Evolutionary conservation across 306 rosid genomes (phyloP), one percentile per base, ranked within the genome.

Genomic region (Urtica urens): DNA sequence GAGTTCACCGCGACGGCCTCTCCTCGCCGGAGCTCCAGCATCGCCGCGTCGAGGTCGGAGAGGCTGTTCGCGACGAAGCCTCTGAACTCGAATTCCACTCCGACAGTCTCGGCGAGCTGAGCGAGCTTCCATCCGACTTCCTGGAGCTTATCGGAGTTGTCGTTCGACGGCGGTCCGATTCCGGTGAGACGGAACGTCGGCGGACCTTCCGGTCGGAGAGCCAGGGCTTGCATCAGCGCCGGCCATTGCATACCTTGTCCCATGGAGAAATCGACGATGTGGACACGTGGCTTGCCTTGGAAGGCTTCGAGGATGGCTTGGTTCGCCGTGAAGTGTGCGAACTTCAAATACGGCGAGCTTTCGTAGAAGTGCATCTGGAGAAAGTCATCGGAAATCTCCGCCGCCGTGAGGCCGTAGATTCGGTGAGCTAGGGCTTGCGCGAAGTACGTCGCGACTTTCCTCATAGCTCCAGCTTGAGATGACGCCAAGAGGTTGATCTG

Each of bases 221-320:
- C 99, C 1, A 90, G 70, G 0, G 99, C 99, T 48, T 85, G 99
- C 81, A 90, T 77, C 6, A 90, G 68, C 0, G 96, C 94, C 20
- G 99, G 99, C 99, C 99, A 90, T 56, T 90, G 99, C 94, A 90
- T 82, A 57, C 99, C 99, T 38, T 85, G 95, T 28, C 82, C 82
- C 70, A 90, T 85, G 3, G 93, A 78, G 55, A 90, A 90, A 35
- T 90, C 99, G 49, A 90, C 77, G 1, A 90, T 94, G 43, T 90
- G 99, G 3, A 90, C 96, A 0, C 87, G 70, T 0, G 28, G 64
- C 49, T 85, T 85, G 0, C 84, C 95, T 9, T 79, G 83, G 16
- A 90, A 80, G 0, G 93, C 94, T 73, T 90, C 99, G 0, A 79
- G 78, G 15, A 90, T 85, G 28, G 99, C 99, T 20, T 85, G 99